Evolutionary conservation across 2,329 filamentous ascomycete species (phyloP), one percentile per base, ranked within the genome.

Genomic region (Pseudocercospora pini-densiflorae): DNA sequence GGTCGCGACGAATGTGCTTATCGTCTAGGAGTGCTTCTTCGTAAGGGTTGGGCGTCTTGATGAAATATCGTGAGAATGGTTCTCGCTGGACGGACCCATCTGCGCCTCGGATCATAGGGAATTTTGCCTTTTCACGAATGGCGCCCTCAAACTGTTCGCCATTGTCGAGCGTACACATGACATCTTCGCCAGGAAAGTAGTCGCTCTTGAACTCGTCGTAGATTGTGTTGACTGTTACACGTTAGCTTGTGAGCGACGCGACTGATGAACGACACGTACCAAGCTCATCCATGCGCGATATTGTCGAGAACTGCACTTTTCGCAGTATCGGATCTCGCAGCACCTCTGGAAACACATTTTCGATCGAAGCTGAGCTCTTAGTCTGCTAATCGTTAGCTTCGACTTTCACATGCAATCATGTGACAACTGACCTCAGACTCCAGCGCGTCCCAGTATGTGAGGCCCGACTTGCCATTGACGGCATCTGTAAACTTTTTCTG

Each of bases 401-500:
- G 54, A 58, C 43, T 33, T 61, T 51, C 40, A 61, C 27, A 23
- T 55, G 31, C 29, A 10, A 59, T 69, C 65, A 58, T 64, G 59
- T 65, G 61, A 68, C 59, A 54, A 59, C 73, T 55, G 71, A 78
- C 77, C 76, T 79, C 77, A 19, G 76, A 78, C 40, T 75, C 74
- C 31, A 94, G 86, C 27, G 95, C 95, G 72, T 97, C 93, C 76
- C 97, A 97, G 79, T 96, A 99, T 3, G 89, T 94, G 71, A 97
- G 84, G 61, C 91, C 91, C 31, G 93, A 96, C 78, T 97, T 94
- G 62, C 95, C 95, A 12, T 93, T 97, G 71, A 98, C 96, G 77
- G 97, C 92, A 80, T 96, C 97, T 68, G 96, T 97, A 79, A 98
- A 99, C 63, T 91, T 89, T 76, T 89, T 92, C 89, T 94, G 73